Evolutionary conservation across 78 protist species (phyloP).

Genomic region (Tieghemostelium lacteum): DNA sequence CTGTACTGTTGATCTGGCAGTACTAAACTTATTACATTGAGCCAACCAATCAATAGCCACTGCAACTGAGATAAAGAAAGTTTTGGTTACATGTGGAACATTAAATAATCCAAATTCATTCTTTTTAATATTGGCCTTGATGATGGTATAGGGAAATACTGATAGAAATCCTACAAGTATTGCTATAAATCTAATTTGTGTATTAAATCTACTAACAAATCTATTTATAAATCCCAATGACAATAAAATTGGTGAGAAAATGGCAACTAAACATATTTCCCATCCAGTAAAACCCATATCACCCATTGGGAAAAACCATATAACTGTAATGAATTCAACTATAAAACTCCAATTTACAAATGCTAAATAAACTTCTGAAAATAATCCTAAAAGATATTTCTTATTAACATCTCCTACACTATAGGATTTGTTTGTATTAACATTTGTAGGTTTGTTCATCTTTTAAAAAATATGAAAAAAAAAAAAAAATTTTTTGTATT

Average conservation of each 20-base stretch:
- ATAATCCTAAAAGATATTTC: slow-evolving; percentile 9
- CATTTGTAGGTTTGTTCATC: too few species aligned
- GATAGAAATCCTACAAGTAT: slow-evolving; percentile 19
- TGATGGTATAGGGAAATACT: slow-evolving; percentile 38
- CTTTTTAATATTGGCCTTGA: slow-evolving; percentile 6
- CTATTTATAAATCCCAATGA: slow-evolving; percentile 21
- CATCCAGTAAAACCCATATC: slow-evolving; percentile 75
- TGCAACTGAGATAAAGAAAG: slow-evolving; percentile 39
- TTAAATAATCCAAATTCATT: slow-evolving; percentile 20
- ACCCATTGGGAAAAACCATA: slow-evolving; percentile 81
- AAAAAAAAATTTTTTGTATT: too few species aligned
- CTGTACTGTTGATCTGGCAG: slow-evolving; percentile 3
- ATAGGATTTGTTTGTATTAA: too few species aligned
- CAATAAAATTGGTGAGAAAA: slow-evolving; percentile 39
- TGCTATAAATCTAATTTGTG: slow-evolving; percentile 1
- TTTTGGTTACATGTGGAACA: slow-evolving; percentile 65
- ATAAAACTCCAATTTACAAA: slow-evolving; percentile 63
- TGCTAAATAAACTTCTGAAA: slow-evolving; percentile 14
- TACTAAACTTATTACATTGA: slow-evolving; percentile 22
- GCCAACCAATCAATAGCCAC: slow-evolving; percentile 48
- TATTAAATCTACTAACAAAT: slow-evolving; percentile 8
- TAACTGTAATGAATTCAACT: slow-evolving; percentile 61
- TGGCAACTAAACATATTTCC: slow-evolving; percentile 44
- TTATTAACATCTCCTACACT: slow-evolving; percentile 17
- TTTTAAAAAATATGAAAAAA: too few species aligned